phyloP scores from a whole-genome alignment of 116 monocot genomes.

The Trichopus zeylanicus region DNA sequence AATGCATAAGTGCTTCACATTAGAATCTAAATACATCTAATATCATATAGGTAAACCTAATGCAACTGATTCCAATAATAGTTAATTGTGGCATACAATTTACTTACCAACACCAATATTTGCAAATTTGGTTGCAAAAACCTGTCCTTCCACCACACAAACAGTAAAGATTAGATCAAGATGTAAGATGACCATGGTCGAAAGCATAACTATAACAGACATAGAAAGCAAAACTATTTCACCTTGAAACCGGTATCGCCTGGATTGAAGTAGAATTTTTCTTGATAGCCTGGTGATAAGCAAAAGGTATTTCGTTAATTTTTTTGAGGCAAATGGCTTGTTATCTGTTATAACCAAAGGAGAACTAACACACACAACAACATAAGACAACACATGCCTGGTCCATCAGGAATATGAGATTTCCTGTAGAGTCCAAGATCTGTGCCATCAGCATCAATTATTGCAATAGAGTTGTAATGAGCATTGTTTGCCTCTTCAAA shows the following conservation, averaged over 20 bases:
- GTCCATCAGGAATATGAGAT: slow-evolving; percentile 98
- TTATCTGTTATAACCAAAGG: background rate
- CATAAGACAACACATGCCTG: slow-evolving; percentile 37
- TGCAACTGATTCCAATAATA: no score
- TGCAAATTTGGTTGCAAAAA: slow-evolving; percentile 81
- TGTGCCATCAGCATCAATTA: slow-evolving; percentile 88
- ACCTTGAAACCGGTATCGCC: slow-evolving; percentile 98
- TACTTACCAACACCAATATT: slow-evolving; percentile 91
- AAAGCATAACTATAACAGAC: background rate
- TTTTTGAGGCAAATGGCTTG: no score
- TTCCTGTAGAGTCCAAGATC: slow-evolving; percentile 97
- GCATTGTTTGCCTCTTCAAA: slow-evolving; percentile 98
- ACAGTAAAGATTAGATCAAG: background rate
- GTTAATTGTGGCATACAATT: no score
- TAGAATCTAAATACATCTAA: background rate
- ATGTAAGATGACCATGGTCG: background rate
- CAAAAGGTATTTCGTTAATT: background rate
- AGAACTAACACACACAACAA: background rate
- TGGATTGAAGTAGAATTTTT: slow-evolving; percentile 94
- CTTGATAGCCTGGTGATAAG: slow-evolving; percentile 75
- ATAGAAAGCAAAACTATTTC: background rate
- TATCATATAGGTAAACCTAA: no score
- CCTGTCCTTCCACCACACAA: slow-evolving; percentile 22
- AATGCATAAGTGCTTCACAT: background rate
- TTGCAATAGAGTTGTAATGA: slow-evolving; percentile 92